Conservation (phyloP, 179 eudicot genomes). For the Corrigiola litoralis region DNA sequence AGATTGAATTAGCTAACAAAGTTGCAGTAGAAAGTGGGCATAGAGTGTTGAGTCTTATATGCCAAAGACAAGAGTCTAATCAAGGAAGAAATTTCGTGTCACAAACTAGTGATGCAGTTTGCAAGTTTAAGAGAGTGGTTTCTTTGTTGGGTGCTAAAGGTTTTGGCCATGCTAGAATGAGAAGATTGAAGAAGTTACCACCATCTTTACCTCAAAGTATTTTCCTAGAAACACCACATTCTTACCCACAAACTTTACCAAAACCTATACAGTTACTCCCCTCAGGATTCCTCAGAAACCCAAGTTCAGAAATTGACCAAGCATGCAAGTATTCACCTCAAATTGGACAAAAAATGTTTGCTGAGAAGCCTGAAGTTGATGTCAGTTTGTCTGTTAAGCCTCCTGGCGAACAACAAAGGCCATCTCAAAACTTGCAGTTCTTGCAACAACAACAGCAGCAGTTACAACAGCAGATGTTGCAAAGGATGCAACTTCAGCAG, state of each 20-base stretch:
- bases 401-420: conserved; percentile 17
- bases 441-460: conserved; percentile 43
- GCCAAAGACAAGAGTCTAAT: conserved; percentile 39
- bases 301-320: conserved; percentile 36
- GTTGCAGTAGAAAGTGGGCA: conserved; percentile 73
- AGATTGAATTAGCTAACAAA: conserved; percentile 68
- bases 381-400: conserved; percentile 28
- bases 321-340: conserved; percentile 33
- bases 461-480: conserved; percentile 38
- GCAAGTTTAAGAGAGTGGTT: conserved; percentile 69
- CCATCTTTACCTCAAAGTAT: conserved; percentile 42
- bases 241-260: conserved; percentile 29
- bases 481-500: conserved; percentile 46
- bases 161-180: conserved; percentile 67
- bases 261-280: conserved; percentile 40
- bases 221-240: conserved; percentile 44
- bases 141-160: conserved; percentile 45
- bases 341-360: conserved; percentile 26
- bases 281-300: conserved; percentile 24
- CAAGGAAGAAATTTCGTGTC: conserved; percentile 35
- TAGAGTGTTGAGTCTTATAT: conserved; percentile 44
- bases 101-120: conserved; percentile 61
- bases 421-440: conserved; percentile 23
- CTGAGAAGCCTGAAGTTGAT: conserved; percentile 19
- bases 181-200: conserved; percentile 37